Conservation (phyloP, 1,139 yeast species). For the Debaryomycetaceae sp. region DNA sequence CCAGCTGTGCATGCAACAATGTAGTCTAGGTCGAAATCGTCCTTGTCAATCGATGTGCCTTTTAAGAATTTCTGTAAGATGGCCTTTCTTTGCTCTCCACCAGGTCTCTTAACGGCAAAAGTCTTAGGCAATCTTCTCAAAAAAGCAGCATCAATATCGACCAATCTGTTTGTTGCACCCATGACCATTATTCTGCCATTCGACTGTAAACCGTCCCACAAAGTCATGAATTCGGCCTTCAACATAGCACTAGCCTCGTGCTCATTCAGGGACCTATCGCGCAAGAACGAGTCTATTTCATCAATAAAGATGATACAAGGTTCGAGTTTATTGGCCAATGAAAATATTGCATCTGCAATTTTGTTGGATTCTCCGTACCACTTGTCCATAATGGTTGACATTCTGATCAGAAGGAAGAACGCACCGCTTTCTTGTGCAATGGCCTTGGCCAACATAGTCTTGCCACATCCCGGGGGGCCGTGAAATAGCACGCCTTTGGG, state of each 20-base stretch:
- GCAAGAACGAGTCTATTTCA: slow-evolving; percentile 90
- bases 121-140: slow-evolving; percentile 90
- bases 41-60: slow-evolving; percentile 57
- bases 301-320: slow-evolving; percentile 96
- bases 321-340: slow-evolving; percentile 83
- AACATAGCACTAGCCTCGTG: slow-evolving; percentile 96
- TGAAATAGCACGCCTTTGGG: slow-evolving; percentile 92
- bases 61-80: slow-evolving; percentile 65
- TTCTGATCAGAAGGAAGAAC: slow-evolving; percentile 82
- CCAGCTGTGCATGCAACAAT: slow-evolving; percentile 70
- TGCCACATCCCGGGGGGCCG: slow-evolving; percentile 99
- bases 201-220: slow-evolving; percentile 89
- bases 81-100: slow-evolving; percentile 60
- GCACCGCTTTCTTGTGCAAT: slow-evolving; percentile 92
- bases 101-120: slow-evolving; percentile 77
- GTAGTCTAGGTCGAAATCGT: slow-evolving; percentile 55
- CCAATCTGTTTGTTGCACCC: slow-evolving; percentile 93
- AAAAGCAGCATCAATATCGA: slow-evolving; percentile 90
- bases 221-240: slow-evolving; percentile 95
- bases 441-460: slow-evolving; percentile 96
- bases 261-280: slow-evolving; percentile 81
- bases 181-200: slow-evolving; percentile 80
- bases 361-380: slow-evolving; percentile 98
- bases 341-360: slow-evolving; percentile 88
- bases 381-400: slow-evolving; percentile 95